Percentiles rank a stretch among this genome's conserved stretches.
Evolutionary conservation across 352 stramenopile genomes (phyloP).

Genomic region (Globisporangium cystogenes): DNA sequence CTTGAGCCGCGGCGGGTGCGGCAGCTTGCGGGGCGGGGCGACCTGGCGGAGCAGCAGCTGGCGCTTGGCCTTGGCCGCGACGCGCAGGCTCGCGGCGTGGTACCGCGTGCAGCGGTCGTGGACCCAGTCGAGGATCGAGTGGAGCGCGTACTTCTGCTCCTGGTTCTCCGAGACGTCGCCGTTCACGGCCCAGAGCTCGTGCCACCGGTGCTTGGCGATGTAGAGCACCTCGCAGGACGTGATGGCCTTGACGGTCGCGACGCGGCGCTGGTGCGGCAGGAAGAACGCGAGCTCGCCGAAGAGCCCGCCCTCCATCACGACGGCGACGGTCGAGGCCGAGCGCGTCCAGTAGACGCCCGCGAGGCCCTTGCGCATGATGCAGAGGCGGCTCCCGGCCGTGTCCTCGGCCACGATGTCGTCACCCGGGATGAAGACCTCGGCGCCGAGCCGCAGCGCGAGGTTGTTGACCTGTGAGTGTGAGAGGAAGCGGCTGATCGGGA

Average conservation of each 20-base stretch:
- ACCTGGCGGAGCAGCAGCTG: slow-evolving; percentile 21
- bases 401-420: slow-evolving; percentile 59
- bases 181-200: slow-evolving; percentile 42
- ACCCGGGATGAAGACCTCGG: slow-evolving; percentile 66
- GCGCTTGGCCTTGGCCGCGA: slow-evolving; percentile 39
- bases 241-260: slow-evolving; percentile 54
- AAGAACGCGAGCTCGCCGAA: slow-evolving; percentile 77
- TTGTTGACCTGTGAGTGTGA: slow-evolving; percentile 59
- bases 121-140: slow-evolving; percentile 63
- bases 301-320: slow-evolving; percentile 53
- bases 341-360: slow-evolving; percentile 50
- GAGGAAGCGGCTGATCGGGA: slow-evolving; percentile 60
- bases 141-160: slow-evolving; percentile 42
- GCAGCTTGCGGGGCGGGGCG: neutral
- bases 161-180: slow-evolving; percentile 33
- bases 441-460: slow-evolving; percentile 47
- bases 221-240: slow-evolving; percentile 60
- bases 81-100: slow-evolving; percentile 24
- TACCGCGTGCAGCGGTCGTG: slow-evolving; percentile 32
- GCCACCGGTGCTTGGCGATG: slow-evolving; percentile 55
- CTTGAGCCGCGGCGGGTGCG: neutral
- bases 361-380: slow-evolving; percentile 44
- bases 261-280: slow-evolving; percentile 40
- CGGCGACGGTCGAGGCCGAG: slow-evolving; percentile 41
- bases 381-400: slow-evolving; percentile 50